Base-by-base conservation (phyloP, 495 filamentous ascomycete species). In the Penicillium ochrochloron region DNA sequence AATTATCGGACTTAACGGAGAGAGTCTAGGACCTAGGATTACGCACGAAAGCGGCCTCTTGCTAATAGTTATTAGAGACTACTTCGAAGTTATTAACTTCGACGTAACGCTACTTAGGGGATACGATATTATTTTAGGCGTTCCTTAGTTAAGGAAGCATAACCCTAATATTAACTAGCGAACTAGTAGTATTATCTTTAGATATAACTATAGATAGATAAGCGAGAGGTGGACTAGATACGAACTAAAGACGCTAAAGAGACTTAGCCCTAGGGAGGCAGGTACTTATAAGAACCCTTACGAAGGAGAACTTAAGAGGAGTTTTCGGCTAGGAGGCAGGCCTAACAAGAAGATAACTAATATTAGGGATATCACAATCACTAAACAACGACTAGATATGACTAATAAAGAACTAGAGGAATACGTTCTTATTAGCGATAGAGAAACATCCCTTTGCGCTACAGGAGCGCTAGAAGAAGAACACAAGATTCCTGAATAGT, bases 41-140 rank as follows among this genome's bases (percentile, higher is more conserved):
- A 56, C 5, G 5, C 7, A 56, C 4, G 10, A 56, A 9, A 56
- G 33, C 9, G n/a, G 53, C 3, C n/a, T 7, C 0, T 14, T 56
- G 23, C 53, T 56, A 56, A 37, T 56, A 56, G 33, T 56, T 56
- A 37, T 56, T 52, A 52, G 64, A 51, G 23, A 72, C 68, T 25
- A 37, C 25, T 56, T 56, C 4, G 4, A 56, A 2, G n/a, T 56
- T 53, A 27, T n/a, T n/a, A n/a, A n/a, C n/a, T n/a, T n/a, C n/a
- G 25, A n/a, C n/a, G n/a, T n/a, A n/a, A n/a, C n/a, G n/a, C n/a
- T n/a, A n/a, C n/a, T n/a, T n/a, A n/a, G 57, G 44, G 64, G 60
- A 62, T 46, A 51, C 42, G 53, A 56, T 57, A 2, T 56, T 15
- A 31, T 56, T 23, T 17, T 56, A 1, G 9, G 53, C 23, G 33